A percentile compares a stretch with the other conserved stretches of the same genome.
phyloP scores from a whole-genome alignment of 805 yeast species.

The Kuraishia capsulata region DNA sequence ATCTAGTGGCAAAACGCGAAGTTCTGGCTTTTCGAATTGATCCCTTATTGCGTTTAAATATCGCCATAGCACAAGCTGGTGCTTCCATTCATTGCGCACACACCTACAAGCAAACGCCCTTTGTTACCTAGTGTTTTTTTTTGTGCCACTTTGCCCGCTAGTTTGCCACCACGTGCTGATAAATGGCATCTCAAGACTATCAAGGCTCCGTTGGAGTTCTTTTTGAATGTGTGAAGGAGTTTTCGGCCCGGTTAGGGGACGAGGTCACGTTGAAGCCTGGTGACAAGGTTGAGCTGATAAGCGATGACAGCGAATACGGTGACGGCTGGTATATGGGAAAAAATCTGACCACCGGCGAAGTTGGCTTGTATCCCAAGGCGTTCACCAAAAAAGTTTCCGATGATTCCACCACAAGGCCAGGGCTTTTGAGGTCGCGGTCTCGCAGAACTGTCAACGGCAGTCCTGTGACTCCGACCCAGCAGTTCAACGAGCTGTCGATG shows the following conservation, averaged over 20 bases:
- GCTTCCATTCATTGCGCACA: no score
- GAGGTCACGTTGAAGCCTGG: conserved; percentile 77
- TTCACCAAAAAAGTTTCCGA: conserved; percentile 50
- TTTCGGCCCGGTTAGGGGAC: conserved; percentile 80
- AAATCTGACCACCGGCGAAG: conserved; percentile 59
- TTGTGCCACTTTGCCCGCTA: no score
- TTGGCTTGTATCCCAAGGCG: conserved; percentile 86
- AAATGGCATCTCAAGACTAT: no score
- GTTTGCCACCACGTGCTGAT: no score
- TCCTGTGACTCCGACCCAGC: conserved; percentile 8
- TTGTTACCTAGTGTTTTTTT: no score
- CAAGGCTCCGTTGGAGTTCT: conserved; percentile 8
- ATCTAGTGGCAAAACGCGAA: no score
- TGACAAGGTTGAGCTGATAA: conserved; percentile 79
- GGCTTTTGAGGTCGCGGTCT: conserved; percentile 49
- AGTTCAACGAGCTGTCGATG: conserved; percentile 1
- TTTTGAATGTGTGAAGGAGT: conserved; percentile 71
- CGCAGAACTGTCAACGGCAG: conserved; percentile 31
- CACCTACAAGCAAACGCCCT: no score
- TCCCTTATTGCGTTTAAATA: no score
- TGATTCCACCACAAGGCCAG: conserved; percentile 16
- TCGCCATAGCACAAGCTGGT: no score
- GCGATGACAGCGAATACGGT: conserved; percentile 87
- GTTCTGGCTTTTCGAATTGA: no score
- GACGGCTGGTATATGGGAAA: conserved; percentile 98